phyloP scores from a whole-genome alignment of 2,329 filamentous ascomycete genomes.

The Monosporascus ibericus region DNA sequence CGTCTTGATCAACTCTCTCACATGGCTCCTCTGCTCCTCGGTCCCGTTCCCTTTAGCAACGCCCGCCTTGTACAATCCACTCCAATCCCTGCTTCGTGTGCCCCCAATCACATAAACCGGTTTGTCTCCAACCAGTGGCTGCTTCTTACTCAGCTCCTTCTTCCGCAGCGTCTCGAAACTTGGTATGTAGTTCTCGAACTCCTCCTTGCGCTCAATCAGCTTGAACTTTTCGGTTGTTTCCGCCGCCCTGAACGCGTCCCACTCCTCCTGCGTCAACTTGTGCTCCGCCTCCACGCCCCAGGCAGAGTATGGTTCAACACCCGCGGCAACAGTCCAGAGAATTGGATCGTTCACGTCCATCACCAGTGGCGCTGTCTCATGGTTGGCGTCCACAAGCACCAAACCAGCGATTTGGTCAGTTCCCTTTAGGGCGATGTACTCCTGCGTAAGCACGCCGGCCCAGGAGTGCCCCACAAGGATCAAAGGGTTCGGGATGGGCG shows the following conservation, averaged over 20 bases:
- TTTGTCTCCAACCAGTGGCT: slow-evolving; percentile 18
- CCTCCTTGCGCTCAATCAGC: not conserved
- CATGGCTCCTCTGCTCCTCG: slow-evolving; percentile 12
- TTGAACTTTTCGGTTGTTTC: slow-evolving; percentile 12
- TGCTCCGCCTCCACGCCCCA: slow-evolving; percentile 7
- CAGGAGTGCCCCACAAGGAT: slow-evolving; percentile 2
- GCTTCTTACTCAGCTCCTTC: slow-evolving; percentile 18
- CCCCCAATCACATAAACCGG: slow-evolving; percentile 16
- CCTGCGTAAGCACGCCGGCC: slow-evolving; percentile 2
- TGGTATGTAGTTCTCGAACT: not conserved
- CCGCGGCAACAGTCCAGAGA: not conserved
- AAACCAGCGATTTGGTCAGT: not conserved
- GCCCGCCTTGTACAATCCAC: slow-evolving; percentile 24
- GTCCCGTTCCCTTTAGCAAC: slow-evolving; percentile 27
- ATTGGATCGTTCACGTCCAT: not conserved
- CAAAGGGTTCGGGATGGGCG: slow-evolving; percentile 1
- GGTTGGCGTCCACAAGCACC: slow-evolving; percentile 3
- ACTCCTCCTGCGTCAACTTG: slow-evolving; percentile 2
- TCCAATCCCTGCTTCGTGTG: slow-evolving; percentile 22
- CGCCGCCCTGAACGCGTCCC: slow-evolving; percentile 1
- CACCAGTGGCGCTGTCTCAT: slow-evolving; percentile 6
- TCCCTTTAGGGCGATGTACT: slow-evolving; percentile 1
- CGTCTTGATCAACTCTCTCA: slow-evolving; percentile 10
- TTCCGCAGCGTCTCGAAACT: slow-evolving; percentile 21
- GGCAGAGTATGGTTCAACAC: slow-evolving; percentile 8